phyloP scores from a whole-genome alignment of 768 basidiomycete species.

The Psilocybe sp. region DNA sequence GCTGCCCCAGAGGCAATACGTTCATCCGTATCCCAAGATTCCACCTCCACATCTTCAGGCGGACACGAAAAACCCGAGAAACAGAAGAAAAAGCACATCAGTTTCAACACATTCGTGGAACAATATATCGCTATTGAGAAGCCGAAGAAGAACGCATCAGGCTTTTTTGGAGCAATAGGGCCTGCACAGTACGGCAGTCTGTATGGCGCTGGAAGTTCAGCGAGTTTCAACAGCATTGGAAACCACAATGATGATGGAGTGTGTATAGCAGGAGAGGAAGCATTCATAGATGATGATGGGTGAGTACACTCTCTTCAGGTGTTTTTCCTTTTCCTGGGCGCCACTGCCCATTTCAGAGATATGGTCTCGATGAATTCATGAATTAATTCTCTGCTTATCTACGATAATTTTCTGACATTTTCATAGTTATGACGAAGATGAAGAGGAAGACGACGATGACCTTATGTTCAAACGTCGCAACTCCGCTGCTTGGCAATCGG shows the following conservation, averaged over 20 bases:
- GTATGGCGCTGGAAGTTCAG: no score
- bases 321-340: constrained; percentile 1
- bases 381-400: neutral
- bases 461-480: no score
- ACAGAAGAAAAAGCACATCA: constrained; percentile 83
- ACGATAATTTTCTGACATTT: constrained; percentile 11
- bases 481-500: constrained; percentile 5
- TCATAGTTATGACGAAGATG: constrained; percentile 66
- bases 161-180: constrained; percentile 18
- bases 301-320: constrained; percentile 31
- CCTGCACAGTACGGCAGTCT: no score
- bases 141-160: constrained; percentile 42
- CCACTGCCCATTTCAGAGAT: constrained; percentile 5
- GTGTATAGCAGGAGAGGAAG: constrained; percentile 23
- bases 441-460: constrained; percentile 57
- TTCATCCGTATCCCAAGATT: constrained; percentile 30
- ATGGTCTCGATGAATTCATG: neutral
- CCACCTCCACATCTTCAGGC: constrained; percentile 26
- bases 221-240: neutral
- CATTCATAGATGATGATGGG: constrained; percentile 60
- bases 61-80: constrained; percentile 10
- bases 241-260: constrained; percentile 14
- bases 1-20: constrained; percentile 22
- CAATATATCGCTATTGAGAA: constrained; percentile 92
- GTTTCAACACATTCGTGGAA: constrained; percentile 97